Conservation (phyloP, 768 basidiomycete genomes). For the Pulveroboletus frians region DNA sequence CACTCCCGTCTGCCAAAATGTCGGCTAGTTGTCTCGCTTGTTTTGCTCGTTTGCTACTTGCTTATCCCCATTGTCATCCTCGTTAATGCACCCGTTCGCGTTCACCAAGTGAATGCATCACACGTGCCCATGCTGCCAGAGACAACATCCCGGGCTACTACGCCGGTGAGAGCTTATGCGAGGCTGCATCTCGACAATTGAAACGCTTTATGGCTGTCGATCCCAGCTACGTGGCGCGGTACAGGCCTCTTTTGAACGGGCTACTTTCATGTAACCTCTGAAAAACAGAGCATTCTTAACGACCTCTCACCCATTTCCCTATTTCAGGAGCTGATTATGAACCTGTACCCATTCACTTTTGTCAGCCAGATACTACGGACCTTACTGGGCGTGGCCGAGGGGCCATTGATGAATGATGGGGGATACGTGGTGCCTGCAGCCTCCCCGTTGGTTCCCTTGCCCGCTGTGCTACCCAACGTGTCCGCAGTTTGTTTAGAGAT, state of each 20-base stretch:
- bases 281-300: slow-evolving; percentile 6
- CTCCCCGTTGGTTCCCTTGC: background rate
- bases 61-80: slow-evolving; percentile 12
- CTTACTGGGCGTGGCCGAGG: slow-evolving; percentile 6
- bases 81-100: slow-evolving; percentile 10
- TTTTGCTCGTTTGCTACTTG: slow-evolving; percentile 17
- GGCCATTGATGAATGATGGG: slow-evolving; percentile 2
- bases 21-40: slow-evolving; percentile 17
- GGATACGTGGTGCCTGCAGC: background rate
- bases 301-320: slow-evolving; percentile 6
- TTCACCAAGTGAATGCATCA: slow-evolving; percentile 18
- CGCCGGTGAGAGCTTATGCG: background rate
- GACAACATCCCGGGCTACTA: too few relatives aligned
- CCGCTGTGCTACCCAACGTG: background rate
- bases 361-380: slow-evolving; percentile 6
- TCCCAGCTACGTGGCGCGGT: background rate
- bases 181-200: slow-evolving; percentile 1
- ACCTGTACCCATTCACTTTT: background rate
- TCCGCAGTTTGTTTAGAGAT: slow-evolving; percentile 17
- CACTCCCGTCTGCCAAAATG: slow-evolving; percentile 4
- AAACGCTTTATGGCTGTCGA: background rate
- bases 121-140: slow-evolving; percentile 9
- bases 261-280: slow-evolving; percentile 1
- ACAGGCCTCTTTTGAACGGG: slow-evolving; percentile 7
- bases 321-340: slow-evolving; percentile 4